A percentile compares a stretch with the other conserved stretches of the same genome.
These are phyloP conservation scores for Gleditsia sinensis DNA, from an alignment of 306 rosid genomes.

Conservation along the genomic window DNA sequence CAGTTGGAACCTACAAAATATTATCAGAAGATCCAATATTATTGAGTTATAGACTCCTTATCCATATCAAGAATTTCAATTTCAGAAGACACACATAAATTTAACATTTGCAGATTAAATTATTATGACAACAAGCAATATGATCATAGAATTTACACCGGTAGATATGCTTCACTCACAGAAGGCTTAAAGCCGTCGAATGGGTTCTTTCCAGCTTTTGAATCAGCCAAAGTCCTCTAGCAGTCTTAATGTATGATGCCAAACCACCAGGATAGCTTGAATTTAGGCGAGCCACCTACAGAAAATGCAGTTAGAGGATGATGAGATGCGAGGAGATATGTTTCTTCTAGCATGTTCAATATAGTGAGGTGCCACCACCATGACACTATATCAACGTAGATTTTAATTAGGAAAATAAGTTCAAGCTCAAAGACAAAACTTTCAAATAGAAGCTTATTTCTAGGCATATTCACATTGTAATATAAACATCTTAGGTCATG, in stretches of 20 bases:
- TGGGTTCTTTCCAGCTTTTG: slow-evolving; percentile 85
- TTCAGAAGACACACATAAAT: background rate
- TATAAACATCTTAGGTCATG: background rate
- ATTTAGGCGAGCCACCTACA: slow-evolving; percentile 69
- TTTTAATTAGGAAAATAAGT: background rate
- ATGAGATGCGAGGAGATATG: background rate
- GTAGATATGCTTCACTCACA: slow-evolving; percentile 46
- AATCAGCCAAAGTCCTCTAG: slow-evolving; percentile 87
- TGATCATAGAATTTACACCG: background rate
- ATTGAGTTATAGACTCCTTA: background rate
- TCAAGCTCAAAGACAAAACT: background rate
- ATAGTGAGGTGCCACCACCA: background rate
- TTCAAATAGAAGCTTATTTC: background rate
- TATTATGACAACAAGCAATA: background rate
- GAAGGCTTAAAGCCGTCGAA: slow-evolving; percentile 95
- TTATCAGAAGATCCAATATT: background rate
- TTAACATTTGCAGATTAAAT: background rate
- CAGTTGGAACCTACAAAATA: slow-evolving; percentile 81
- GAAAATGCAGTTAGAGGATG: slow-evolving; percentile 33
- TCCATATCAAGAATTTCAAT: background rate
- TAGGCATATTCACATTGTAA: background rate
- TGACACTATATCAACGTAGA: background rate
- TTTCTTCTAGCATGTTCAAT: background rate
- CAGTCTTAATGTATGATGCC: slow-evolving; percentile 69
- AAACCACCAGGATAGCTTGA: slow-evolving; percentile 92